Percentiles rank a stretch among this genome's conserved stretches.
Conservation (phyloP, 805 yeast genomes). For the Candida lessepsii region DNA sequence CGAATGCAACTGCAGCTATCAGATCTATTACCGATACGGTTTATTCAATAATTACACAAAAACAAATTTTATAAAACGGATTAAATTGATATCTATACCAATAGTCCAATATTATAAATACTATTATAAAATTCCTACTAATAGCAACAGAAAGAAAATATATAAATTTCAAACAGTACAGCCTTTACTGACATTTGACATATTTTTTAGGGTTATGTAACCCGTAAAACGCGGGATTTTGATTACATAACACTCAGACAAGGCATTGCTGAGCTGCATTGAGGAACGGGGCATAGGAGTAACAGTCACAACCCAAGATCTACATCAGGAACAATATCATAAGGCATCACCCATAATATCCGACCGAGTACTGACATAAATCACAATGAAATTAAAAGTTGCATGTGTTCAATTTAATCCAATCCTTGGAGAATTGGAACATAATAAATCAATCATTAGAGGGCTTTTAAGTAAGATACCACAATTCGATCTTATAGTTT, state of each 20-base stretch:
- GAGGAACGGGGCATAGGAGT: no score
- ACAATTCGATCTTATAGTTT: slow-evolving; percentile 58
- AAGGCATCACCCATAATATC: neutral
- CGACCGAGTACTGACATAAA: no score
- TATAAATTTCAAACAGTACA: neutral
- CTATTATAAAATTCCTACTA: no score
- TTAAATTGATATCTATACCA: no score
- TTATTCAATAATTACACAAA: no score
- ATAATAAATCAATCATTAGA: slow-evolving; percentile 50
- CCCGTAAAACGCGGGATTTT: neutral
- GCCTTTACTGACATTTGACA: slow-evolving; percentile 6
- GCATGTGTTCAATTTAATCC: slow-evolving; percentile 74
- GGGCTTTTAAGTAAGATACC: slow-evolving; percentile 28
- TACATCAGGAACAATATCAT: neutral
- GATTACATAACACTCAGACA: neutral
- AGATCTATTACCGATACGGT: no score
- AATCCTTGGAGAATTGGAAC: slow-evolving; percentile 54
- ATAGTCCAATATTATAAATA: no score
- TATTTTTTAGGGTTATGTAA: slow-evolving; percentile 5
- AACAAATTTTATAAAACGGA: no score
- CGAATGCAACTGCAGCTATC: no score
- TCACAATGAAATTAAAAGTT: slow-evolving; percentile 48
- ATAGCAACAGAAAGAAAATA: neutral
- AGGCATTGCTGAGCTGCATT: neutral
- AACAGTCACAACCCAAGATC: neutral